Percentiles rank a stretch among this genome's conserved stretches.
Conservation (phyloP, 352 stramenopile species). For the Globisporangium yorkense region DNA sequence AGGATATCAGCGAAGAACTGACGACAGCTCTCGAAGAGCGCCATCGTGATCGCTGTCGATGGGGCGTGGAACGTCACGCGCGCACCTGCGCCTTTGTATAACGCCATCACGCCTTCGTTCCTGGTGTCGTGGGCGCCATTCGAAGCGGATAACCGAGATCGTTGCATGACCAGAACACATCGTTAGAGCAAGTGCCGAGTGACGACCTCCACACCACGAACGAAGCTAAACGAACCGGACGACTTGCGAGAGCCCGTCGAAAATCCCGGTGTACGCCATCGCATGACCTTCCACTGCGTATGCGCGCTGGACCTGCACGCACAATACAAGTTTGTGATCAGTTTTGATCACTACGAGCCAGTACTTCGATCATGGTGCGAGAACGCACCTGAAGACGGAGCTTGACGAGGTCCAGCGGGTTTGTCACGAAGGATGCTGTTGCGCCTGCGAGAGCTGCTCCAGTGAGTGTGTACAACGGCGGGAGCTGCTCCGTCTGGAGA, state of each 20-base stretch:
- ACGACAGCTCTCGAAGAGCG: constrained; percentile 91
- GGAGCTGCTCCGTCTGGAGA: constrained; percentile 36
- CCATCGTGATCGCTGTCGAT: constrained; percentile 97
- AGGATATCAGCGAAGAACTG: constrained; percentile 47
- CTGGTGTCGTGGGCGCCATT: constrained; percentile 23
- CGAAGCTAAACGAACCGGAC: constrained; percentile 34
- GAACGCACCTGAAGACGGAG: constrained; percentile 90
- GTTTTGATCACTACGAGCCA: not conserved
- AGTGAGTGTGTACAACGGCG: constrained; percentile 53
- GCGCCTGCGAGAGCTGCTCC: constrained; percentile 84
- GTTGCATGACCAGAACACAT: not conserved
- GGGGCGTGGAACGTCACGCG: constrained; percentile 94
- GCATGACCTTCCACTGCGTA: constrained; percentile 26
- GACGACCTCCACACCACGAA: not conserved
- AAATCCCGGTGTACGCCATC: constrained; percentile 51
- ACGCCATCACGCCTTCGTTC: constrained; percentile 79
- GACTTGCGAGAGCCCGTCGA: constrained; percentile 87
- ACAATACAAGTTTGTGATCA: constrained; percentile 1
- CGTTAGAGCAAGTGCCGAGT: constrained; percentile 1
- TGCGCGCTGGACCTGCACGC: constrained; percentile 38
- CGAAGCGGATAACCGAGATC: constrained; percentile 1
- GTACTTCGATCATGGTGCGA: too few relatives aligned
- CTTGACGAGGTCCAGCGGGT: constrained; percentile 96
- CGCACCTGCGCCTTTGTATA: constrained; percentile 94
- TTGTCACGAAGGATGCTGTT: constrained; percentile 94